Conservation (phyloP, 1,284 basidiomycete genomes). For the Agaricales sp. region DNA sequence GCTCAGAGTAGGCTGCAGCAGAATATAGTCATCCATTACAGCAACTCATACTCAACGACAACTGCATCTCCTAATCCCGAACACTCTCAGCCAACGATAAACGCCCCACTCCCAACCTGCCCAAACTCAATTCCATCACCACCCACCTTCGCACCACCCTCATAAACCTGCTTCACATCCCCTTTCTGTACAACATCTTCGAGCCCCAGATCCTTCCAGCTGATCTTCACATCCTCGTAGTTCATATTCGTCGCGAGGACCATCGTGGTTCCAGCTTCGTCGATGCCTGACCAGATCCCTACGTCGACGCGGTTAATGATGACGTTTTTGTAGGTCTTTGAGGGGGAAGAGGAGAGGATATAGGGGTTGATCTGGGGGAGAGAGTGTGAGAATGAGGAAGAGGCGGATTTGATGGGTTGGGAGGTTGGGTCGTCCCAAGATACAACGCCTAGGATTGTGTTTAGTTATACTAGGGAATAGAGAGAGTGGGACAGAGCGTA, state of each 20-base stretch:
- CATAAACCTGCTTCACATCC: neutral
- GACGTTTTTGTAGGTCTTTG: constrained; percentile 16
- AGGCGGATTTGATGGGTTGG: constrained; percentile 44
- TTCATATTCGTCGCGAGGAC: constrained; percentile 33
- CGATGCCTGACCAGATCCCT: constrained; percentile 25
- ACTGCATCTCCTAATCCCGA: too few species aligned
- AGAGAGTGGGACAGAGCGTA: constrained; percentile 15
- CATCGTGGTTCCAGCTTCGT: constrained; percentile 16
- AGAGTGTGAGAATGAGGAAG: constrained; percentile 38
- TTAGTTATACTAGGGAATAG: neutral
- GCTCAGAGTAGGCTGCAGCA: too few species aligned
- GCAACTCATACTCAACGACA: too few species aligned
- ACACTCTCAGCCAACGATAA: neutral
- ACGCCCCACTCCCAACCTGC: neutral
- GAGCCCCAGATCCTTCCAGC: constrained; percentile 14
- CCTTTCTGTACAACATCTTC: neutral
- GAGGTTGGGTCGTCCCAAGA: constrained; percentile 63
- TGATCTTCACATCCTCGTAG: constrained; percentile 19
- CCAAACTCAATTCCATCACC: neutral
- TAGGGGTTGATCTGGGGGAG: constrained; percentile 17
- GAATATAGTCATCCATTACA: too few species aligned
- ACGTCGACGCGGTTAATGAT: constrained; percentile 24
- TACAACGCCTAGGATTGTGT: constrained; percentile 36
- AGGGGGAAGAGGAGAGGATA: constrained; percentile 22
- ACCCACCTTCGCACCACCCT: neutral